Conservation (phyloP, 1,284 basidiomycete genomes). For the Ceratobasidium sp. region DNA sequence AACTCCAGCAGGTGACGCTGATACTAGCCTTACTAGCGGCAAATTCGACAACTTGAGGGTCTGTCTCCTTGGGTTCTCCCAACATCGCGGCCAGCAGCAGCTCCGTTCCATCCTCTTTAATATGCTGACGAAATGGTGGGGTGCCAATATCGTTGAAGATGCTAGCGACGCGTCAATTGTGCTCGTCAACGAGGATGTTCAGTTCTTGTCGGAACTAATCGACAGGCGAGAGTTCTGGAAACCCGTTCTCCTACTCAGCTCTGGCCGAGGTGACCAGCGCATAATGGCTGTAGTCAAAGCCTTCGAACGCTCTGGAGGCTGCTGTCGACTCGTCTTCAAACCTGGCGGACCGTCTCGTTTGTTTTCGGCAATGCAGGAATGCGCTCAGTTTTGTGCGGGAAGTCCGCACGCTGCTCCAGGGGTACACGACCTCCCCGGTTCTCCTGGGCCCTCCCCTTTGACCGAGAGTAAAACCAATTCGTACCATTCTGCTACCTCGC, state of each 20-base stretch:
- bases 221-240: constrained; percentile 69
- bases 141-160: constrained; percentile 68
- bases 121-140: constrained; percentile 84
- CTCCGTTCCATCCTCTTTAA: constrained; percentile 72
- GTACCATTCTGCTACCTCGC: constrained; percentile 24
- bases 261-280: constrained; percentile 74
- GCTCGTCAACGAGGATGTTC: constrained; percentile 85
- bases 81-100: constrained; percentile 77
- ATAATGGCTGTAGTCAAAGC: constrained; percentile 74
- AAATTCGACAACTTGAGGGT: constrained; percentile 67
- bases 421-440: constrained; percentile 54
- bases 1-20: constrained; percentile 63
- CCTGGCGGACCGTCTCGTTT: constrained; percentile 88
- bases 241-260: constrained; percentile 81
- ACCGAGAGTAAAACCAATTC: constrained; percentile 40
- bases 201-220: constrained; percentile 70
- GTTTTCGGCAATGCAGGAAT: constrained; percentile 76
- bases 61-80: constrained; percentile 81
- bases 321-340: constrained; percentile 89
- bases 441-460: constrained; percentile 36
- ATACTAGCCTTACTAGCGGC: constrained; percentile 66
- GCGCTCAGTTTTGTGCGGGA: constrained; percentile 69
- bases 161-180: constrained; percentile 77
- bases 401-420: constrained; percentile 52
- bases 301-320: constrained; percentile 86